Percentiles rank a stretch among this genome's conserved stretches.
These are phyloP conservation scores for Sphagnum contortum DNA, from an alignment of 225 moss, liverwort and hornwort genomes.

Conservation along the genomic window DNA sequence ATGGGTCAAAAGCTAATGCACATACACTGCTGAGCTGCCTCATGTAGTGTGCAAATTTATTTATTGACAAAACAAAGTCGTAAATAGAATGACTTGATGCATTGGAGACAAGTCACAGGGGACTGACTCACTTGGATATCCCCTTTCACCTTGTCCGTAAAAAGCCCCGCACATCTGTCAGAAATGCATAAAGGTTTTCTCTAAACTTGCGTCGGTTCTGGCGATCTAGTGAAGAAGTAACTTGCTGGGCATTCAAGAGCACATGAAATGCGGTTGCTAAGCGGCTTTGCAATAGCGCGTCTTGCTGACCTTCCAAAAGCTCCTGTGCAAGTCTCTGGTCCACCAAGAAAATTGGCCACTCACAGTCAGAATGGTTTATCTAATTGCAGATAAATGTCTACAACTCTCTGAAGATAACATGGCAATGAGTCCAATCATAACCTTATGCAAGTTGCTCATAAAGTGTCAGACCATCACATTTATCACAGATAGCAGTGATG, in stretches of 20 bases:
- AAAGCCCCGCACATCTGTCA: slow-evolving; percentile 96
- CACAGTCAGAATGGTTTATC: too few species aligned
- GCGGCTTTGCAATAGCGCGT: slow-evolving; percentile 76
- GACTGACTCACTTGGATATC: slow-evolving; percentile 14
- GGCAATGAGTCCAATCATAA: too few species aligned
- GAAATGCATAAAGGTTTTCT: slow-evolving; percentile 87
- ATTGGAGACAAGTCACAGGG: slow-evolving; percentile 34
- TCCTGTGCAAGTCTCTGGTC: slow-evolving; percentile 81
- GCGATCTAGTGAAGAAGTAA: slow-evolving; percentile 95
- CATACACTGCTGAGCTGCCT: slow-evolving; percentile 22
- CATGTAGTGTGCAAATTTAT: slow-evolving; percentile 56
- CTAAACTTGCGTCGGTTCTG: slow-evolving; percentile 92
- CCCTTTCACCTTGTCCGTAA: slow-evolving; percentile 77
- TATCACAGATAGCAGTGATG: too few species aligned
- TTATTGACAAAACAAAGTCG: slow-evolving; percentile 18
- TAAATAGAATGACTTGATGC: slow-evolving; percentile 22
- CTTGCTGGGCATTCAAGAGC: slow-evolving; percentile 89
- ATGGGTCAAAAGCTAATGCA: too few species aligned
- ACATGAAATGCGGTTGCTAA: slow-evolving; percentile 96
- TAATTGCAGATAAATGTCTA: too few species aligned
- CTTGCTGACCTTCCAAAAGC: slow-evolving; percentile 85
- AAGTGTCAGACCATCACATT: too few species aligned
- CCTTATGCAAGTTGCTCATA: too few species aligned
- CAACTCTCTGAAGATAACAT: too few species aligned
- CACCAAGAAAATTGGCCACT: slow-evolving; percentile 4